Evolutionary conservation across 2,329 filamentous ascomycete genomes (phyloP), one percentile per base, ranked within the genome.

Genomic region (Xylaria multiplex): DNA sequence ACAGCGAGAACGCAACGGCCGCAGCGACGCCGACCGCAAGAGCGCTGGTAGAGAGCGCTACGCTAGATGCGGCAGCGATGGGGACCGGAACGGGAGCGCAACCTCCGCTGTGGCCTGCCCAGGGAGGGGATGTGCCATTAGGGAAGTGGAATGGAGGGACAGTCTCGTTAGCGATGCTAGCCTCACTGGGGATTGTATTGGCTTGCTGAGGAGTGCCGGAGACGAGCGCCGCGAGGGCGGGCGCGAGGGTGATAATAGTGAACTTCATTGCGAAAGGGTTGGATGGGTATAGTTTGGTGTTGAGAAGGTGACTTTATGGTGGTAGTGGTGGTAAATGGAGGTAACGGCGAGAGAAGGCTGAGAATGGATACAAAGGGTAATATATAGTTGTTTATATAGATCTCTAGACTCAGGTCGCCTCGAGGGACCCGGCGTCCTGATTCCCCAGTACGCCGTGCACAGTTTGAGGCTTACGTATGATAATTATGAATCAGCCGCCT

Each of bases 211-310:
- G 32, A 2, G 37, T n/a, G 22, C 35, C 55, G 19, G 50, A 9
- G 49, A 19, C 43, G 27, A 66, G 32, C 9, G 48, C 54, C 54
- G 49, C 13, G 48, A 59, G 9, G 19, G 55, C 46, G 48, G 56
- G 9, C 14, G 55, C 46, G 35, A 30, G 27, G n/a, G 50, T 1
- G 22, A 30, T 24, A 13, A 22, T 14, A n/a, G 62, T 24, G 62
- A 59, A 59, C 55, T 64, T 49, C 64, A 66, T 66, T 32, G 27
- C 64, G 49, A 55, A 16, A 13, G 27, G n/a, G 37, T 22, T 42
- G 19, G 14, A 4, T 19, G 37, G 22, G 24, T 54, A 9, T 24
- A 2, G 22, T 16, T 53, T 22, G 35, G 30, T 8, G 11, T 3
- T 5, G 4, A 19, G 48, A 32, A 6, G 48, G 7, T 19, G 48